Evolutionary conservation across 1,284 basidiomycete genomes (phyloP).

Genomic region (Pseudozyma hubeiensis): DNA sequence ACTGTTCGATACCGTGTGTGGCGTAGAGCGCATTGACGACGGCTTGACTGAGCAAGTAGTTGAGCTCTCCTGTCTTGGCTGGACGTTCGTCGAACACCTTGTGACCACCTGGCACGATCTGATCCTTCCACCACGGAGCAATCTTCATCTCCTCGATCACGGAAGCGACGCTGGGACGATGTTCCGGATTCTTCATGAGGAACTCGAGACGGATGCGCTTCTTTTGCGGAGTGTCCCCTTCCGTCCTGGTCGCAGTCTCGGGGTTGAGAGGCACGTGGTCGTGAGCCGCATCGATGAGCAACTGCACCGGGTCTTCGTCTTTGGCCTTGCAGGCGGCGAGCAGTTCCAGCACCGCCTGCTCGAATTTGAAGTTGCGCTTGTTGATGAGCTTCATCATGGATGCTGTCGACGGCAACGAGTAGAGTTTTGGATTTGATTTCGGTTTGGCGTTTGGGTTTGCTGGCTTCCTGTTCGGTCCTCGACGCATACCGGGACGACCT

Average conservation of each 20-base stretch:
- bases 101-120: slow-evolving; percentile 66
- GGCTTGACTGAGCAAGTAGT: slow-evolving; percentile 64
- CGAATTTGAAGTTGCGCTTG: slow-evolving; percentile 65
- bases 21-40: slow-evolving; percentile 75
- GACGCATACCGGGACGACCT: slow-evolving; percentile 49
- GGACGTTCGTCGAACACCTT: slow-evolving; percentile 55
- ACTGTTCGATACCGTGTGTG: slow-evolving; percentile 76
- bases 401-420: slow-evolving; percentile 48
- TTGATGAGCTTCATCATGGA: slow-evolving; percentile 64
- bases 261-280: slow-evolving; percentile 63
- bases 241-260: slow-evolving; percentile 33
- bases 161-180: slow-evolving; percentile 52
- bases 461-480: slow-evolving; percentile 37
- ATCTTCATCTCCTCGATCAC: slow-evolving; percentile 59
- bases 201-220: slow-evolving; percentile 61
- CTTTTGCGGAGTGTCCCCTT: slow-evolving; percentile 56
- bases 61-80: slow-evolving; percentile 47
- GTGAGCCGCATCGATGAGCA: slow-evolving; percentile 60
- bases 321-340: slow-evolving; percentile 59
- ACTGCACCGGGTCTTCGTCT: slow-evolving; percentile 60
- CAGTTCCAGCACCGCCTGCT: slow-evolving; percentile 63
- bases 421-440: slow-evolving; percentile 40
- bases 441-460: slow-evolving; percentile 18
- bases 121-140: slow-evolving; percentile 65
- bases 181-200: slow-evolving; percentile 55